These are phyloP conservation scores for Singerocomus rubriflavus DNA, from an alignment of 1,284 basidiomycete genomes.

Conservation along the genomic window DNA sequence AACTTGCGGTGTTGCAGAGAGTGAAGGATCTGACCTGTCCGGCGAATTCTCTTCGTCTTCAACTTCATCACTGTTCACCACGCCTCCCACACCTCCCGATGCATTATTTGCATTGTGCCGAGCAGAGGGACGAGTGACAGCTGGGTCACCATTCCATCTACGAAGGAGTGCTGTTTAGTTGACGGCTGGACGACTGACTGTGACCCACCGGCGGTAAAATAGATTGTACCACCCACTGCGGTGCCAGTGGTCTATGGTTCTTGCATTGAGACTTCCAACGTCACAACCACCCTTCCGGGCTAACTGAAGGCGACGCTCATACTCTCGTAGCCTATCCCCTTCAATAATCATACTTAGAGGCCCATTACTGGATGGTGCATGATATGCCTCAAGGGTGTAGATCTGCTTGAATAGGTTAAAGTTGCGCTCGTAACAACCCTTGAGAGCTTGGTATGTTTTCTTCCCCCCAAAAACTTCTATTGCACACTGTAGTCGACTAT, in stretches of 20 bases:
- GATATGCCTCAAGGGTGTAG: slow-evolving; percentile 60
- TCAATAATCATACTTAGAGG: slow-evolving; percentile 45
- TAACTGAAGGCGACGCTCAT: slow-evolving; percentile 59
- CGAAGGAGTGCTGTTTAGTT: slow-evolving; percentile 3
- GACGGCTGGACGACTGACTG: neutral
- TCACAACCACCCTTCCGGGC: slow-evolving; percentile 62
- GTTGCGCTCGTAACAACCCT: slow-evolving; percentile 77
- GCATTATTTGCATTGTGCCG: slow-evolving; percentile 32
- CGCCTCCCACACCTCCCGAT: slow-evolving; percentile 24
- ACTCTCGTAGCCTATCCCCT: slow-evolving; percentile 59
- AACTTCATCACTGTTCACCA: slow-evolving; percentile 38
- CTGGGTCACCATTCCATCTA: slow-evolving; percentile 64
- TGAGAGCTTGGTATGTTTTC: slow-evolving; percentile 75
- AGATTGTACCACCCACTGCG: slow-evolving; percentile 67
- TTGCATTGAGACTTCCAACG: slow-evolving; percentile 64
- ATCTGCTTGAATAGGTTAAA: slow-evolving; percentile 78
- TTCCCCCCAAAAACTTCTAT: slow-evolving; percentile 63
- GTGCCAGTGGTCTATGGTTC: slow-evolving; percentile 74
- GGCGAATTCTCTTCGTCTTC: slow-evolving; percentile 50
- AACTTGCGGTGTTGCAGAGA: slow-evolving; percentile 26
- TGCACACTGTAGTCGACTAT: slow-evolving; percentile 49
- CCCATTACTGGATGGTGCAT: slow-evolving; percentile 39
- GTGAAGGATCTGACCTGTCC: slow-evolving; percentile 38
- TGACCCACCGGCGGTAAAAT: slow-evolving; percentile 56
- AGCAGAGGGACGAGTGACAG: slow-evolving; percentile 45